A percentile compares a stretch with the other conserved stretches of the same genome.
These are phyloP conservation scores for Penicillium janthinellum DNA, from an alignment of 2,329 filamentous ascomycete genomes.

Conservation along the genomic window DNA sequence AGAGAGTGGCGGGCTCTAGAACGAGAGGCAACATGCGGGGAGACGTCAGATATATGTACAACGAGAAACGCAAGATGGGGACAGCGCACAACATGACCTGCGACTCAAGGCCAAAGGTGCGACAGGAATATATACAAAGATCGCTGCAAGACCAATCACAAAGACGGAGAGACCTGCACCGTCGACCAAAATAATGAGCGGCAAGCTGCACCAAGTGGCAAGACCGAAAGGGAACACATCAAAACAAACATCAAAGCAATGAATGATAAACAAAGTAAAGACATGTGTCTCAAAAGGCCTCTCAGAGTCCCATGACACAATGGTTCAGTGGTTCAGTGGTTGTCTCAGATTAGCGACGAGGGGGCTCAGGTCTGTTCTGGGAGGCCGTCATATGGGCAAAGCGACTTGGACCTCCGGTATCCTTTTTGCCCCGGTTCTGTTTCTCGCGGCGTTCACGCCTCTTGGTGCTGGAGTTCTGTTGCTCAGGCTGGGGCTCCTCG, in stretches of 20 bases:
- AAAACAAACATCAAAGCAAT: background rate
- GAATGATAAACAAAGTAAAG: background rate
- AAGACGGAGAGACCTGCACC: background rate
- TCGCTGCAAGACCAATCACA: background rate
- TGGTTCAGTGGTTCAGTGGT: background rate
- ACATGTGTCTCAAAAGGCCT: background rate
- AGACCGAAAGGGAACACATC: background rate
- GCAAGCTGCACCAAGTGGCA: background rate
- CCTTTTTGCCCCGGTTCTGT: constrained; percentile 31
- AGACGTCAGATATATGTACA: background rate
- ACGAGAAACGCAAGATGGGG: background rate
- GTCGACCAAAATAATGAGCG: background rate
- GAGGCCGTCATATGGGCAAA: constrained; percentile 24
- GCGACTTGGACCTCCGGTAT: constrained; percentile 13
- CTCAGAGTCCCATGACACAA: background rate
- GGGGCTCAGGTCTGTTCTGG: constrained; percentile 17
- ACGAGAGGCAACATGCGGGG: background rate
- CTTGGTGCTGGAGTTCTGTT: constrained; percentile 40
- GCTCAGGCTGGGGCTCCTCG: constrained; percentile 15
- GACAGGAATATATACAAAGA: background rate
- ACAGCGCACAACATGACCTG: background rate
- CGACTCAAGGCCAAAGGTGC: background rate
- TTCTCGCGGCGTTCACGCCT: constrained; percentile 39
- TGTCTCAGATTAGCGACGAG: constrained; percentile 10
- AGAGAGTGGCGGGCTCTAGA: background rate